Percentiles rank a stretch among this genome's conserved stretches.
Evolutionary conservation across 2,329 filamentous ascomycete species (phyloP).

Genomic region (Trichophyton verrucosum): DNA sequence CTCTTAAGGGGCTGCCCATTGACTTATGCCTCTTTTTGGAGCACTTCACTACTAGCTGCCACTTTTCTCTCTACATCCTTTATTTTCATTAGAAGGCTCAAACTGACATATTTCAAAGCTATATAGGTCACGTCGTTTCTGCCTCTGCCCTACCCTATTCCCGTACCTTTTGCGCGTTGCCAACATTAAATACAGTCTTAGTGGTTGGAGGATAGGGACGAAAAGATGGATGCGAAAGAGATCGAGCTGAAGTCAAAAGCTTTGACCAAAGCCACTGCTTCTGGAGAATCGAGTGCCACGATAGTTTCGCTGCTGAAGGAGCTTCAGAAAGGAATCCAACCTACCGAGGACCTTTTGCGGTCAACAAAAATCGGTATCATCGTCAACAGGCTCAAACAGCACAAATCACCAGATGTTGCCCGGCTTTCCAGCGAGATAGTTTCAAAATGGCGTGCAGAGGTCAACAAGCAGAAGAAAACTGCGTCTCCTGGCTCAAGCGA

Average conservation of each 20-base stretch:
- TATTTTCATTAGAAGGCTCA: neutral
- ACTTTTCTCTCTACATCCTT: neutral
- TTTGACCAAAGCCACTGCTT: slow-evolving; percentile 63
- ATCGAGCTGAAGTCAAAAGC: slow-evolving; percentile 65
- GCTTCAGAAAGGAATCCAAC: slow-evolving; percentile 65
- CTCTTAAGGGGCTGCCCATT: neutral
- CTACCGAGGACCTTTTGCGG: slow-evolving; percentile 80
- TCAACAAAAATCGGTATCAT: slow-evolving; percentile 84
- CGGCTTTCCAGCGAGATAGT: slow-evolving; percentile 71
- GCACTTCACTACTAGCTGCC: neutral
- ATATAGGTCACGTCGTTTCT: neutral
- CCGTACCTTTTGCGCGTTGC: neutral
- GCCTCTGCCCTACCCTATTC: neutral
- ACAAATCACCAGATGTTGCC: slow-evolving; percentile 62
- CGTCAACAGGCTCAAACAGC: slow-evolving; percentile 71
- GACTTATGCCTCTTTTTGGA: neutral
- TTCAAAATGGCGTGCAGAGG: slow-evolving; percentile 46
- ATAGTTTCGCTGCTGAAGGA: slow-evolving; percentile 63
- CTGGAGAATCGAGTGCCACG: slow-evolving; percentile 60
- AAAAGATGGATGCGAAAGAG: slow-evolving; percentile 65
- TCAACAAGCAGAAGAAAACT: slow-evolving; percentile 39
- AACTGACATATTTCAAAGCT: neutral
- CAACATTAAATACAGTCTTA: neutral
- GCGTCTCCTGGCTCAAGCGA: slow-evolving; percentile 29
- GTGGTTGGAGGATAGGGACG: neutral